Evolutionary conservation across 441 rosid species (phyloP), one percentile per base, ranked within the genome.

Genomic region (Euphorbia schlechtendalii): DNA sequence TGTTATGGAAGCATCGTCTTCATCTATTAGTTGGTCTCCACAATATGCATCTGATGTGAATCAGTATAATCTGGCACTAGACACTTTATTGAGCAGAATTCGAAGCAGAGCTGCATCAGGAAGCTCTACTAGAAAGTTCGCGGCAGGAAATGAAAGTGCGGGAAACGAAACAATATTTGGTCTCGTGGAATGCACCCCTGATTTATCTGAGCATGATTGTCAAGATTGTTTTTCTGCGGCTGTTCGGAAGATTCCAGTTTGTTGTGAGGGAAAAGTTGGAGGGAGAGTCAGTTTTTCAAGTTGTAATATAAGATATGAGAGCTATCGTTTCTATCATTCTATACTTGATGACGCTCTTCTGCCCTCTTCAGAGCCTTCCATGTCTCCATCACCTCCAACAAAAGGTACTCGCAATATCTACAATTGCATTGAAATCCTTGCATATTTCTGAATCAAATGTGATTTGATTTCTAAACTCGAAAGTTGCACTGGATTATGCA

Each of bases 121-220:
- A 10, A 69, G 63, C 56, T 70, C 83, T 8, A 70, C 59, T 2
- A 65, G 45, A 36, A 85, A 85, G 74, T 86, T 81, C 20, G 76
- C 84, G 3, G 67, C 76, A 0, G 83, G 77, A 5, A 69, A 76
- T 3, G 61, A 34, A 36, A 32, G 20, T 0, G 66, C 73, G 0
- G 67, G 63, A 25, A 80, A 79, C 34, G 32, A 64, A n/a, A 80
- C 76, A n/a, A 56, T 83, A 60, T 85, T 65, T 58, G 86, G 78
- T 20, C 56, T 82, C 3, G 79, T 67, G 36, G 85, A 85, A 55
- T 87, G 94, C 56, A 78, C 84, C 5, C 80, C 81, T 1, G 87
- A 85, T 54, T 59, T 90, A 45, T 56, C 84, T 11, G 43, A 51
- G 55, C 25, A 28, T 14, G 69, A 73, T 0, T 89, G 96, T 70